Base-by-base conservation (phyloP, 2,329 filamentous ascomycete species). In the Neofusicoccum cordaticola region DNA sequence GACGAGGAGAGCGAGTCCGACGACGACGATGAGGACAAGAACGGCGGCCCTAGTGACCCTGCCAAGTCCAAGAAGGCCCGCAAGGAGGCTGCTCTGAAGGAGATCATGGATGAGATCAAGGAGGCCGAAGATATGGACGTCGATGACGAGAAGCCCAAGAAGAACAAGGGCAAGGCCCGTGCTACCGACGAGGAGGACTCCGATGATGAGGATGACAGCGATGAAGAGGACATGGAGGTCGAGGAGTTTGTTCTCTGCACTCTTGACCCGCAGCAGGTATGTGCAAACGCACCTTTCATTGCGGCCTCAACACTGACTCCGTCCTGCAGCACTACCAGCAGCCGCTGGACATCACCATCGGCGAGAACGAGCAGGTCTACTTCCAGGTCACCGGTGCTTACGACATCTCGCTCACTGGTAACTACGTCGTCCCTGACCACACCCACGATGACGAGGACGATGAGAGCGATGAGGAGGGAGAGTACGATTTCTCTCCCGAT, bases 221-320 rank as follows among this genome's bases (percentile, higher is more conserved):
- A 83, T 31, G 78, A 81, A 42, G 78, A 79, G 15, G 79, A 82
- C 7, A 80, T 82, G 1, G 82, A 92, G 73, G 82, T 94, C 62
- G 92, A 97, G 78, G 91, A 97, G 83, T 92, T 91, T 72, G 93
- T 98, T 71, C 82, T 99, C 72, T 99, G 95, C 87, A 99, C 95
- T 67, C 87, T 99, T 63, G 93, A 98, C 81, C 91, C 93, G 37
- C 88, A 92, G 79, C 91, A 90, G 83, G 95, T 97, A 88, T 78
- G 85, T 27, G 27, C 15, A 22, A 6, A 13, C 63, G 64, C 67
- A 4, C 17, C 6, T n/a, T 19, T 2, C 64, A 47, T 6, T n/a
- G 39, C 65, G 34, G 58, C n/a, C 44, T 39, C 11, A 31, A 44
- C 13, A 35, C 5, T 67, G 53, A 69, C 80, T 74, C 79, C 66